phyloP scores from a whole-genome alignment of 192 early-diverging fungal species.

The Rhizoclosmatium globosum region DNA sequence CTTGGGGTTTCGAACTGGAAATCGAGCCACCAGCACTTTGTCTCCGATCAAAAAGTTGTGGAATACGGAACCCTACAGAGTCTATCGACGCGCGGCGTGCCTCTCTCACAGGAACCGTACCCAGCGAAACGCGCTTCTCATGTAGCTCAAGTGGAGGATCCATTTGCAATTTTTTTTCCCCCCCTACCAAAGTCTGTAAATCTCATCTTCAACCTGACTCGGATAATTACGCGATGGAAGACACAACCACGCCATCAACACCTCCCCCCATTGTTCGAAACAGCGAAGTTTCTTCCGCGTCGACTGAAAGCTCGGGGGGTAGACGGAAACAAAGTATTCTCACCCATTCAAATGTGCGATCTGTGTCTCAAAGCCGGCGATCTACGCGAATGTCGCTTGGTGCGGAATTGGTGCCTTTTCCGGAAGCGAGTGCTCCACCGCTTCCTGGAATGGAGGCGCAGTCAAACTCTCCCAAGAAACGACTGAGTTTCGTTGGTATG shows the following conservation, averaged over 20 bases:
- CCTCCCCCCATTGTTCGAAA: background rate
- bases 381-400: background rate
- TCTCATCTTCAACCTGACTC: too few relatives aligned
- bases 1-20: too few relatives aligned
- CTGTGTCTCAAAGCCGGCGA: background rate
- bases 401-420: background rate
- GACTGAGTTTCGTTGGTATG: background rate
- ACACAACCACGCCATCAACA: too few relatives aligned
- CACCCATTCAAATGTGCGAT: background rate
- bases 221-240: too few relatives aligned
- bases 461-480: background rate
- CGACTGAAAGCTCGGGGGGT: background rate
- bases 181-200: background rate
- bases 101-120: background rate
- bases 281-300: background rate
- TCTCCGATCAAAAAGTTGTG: background rate
- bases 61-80: background rate
- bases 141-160: background rate
- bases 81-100: conserved; percentile 1
- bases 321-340: background rate
- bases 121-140: background rate
- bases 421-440: background rate
- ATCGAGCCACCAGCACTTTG: too few relatives aligned
- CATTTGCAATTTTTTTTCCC: background rate
- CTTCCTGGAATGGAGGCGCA: background rate